These are phyloP conservation scores for Sarocladiaceae sp. DNA, from an alignment of 2,329 filamentous ascomycete species.

Conservation along the genomic window DNA sequence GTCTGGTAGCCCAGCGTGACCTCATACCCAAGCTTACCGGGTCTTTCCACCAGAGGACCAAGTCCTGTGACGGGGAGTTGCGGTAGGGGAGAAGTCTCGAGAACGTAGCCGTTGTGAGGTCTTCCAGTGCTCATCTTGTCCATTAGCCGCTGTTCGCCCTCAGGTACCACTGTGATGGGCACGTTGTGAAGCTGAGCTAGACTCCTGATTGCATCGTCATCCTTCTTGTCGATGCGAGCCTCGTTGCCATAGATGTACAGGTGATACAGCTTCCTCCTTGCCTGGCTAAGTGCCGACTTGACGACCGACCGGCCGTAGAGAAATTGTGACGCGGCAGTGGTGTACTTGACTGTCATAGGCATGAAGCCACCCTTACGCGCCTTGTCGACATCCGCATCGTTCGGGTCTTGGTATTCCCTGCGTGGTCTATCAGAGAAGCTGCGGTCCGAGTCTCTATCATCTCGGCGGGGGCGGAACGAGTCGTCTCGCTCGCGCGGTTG, in stretches of 20 bases:
- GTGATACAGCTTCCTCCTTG: slow-evolving; percentile 69
- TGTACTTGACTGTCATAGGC: slow-evolving; percentile 45
- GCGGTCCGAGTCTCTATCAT: neutral
- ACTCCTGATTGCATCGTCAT: slow-evolving; percentile 36
- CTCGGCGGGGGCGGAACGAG: neutral
- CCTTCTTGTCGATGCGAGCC: slow-evolving; percentile 43
- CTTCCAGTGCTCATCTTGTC: slow-evolving; percentile 77
- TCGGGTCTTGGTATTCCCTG: slow-evolving; percentile 1
- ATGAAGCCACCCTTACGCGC: slow-evolving; percentile 15
- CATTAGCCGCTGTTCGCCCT: slow-evolving; percentile 60
- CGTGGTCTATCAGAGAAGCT: neutral
- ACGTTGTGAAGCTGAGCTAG: slow-evolving; percentile 46
- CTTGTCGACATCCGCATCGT: neutral
- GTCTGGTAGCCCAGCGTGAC: slow-evolving; percentile 62
- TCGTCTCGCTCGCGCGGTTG: neutral
- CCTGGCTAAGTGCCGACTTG: slow-evolving; percentile 63
- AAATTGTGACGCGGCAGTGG: slow-evolving; percentile 84
- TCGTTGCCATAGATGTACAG: slow-evolving; percentile 68
- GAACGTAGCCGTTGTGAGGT: slow-evolving; percentile 83
- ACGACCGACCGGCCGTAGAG: slow-evolving; percentile 81
- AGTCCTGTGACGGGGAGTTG: slow-evolving; percentile 60
- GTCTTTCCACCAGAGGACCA: slow-evolving; percentile 37
- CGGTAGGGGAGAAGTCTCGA: slow-evolving; percentile 81
- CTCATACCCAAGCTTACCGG: slow-evolving; percentile 44
- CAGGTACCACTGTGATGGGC: slow-evolving; percentile 49